Base-by-base conservation (phyloP, 2,329 filamentous ascomycete genomes). In the Cryphonectria japonica region DNA sequence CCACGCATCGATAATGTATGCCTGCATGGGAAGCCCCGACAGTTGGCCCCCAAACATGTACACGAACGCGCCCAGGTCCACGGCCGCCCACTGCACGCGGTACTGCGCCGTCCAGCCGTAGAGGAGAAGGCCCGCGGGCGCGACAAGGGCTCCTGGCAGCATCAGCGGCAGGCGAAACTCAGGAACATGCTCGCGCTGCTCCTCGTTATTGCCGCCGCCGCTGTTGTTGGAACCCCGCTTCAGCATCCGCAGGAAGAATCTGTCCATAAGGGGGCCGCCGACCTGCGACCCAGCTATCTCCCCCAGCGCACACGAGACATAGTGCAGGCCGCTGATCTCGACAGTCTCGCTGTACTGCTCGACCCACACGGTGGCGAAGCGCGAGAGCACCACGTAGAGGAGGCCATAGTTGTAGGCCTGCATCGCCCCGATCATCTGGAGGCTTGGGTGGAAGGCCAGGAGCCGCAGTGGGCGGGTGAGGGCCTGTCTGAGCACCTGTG, bases 331-430 rank as follows among this genome's bases (percentile, higher is more conserved):
- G n/a, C 86, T 88, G 39, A 88, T 87, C 67, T 87, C 86, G 13
- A 85, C 81, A 0, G 84, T 84, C 75, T 90, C 83, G 68, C 83
- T 76, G 75, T 93, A 93, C 19, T 82, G 78, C 0, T 76, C 74
- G 2, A 78, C 82, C 88, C 88, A 92, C 0, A 93, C 81, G 0
- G 78, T 76, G 0, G 90, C 86, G 74, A 91, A 91, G 2, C 86
- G 91, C 0, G 87, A 86, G 0, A 92, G 83, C 41, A 89, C 83
- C 32, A 92, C 85, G 70, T 91, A 92, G 76, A 91, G 85, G 0
- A 90, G 77, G 0, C 90, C 89, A 73, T 90, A 91, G 22, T 87
- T 79, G 73, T 88, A 87, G 0, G 86, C 89, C 74, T 85, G 85
- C 74, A 89, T 87, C 13, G 86, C 60, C 0, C 88, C 83, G 0